Conservation (phyloP, 2,329 filamentous ascomycete genomes). For the Epichloe uncinata region DNA sequence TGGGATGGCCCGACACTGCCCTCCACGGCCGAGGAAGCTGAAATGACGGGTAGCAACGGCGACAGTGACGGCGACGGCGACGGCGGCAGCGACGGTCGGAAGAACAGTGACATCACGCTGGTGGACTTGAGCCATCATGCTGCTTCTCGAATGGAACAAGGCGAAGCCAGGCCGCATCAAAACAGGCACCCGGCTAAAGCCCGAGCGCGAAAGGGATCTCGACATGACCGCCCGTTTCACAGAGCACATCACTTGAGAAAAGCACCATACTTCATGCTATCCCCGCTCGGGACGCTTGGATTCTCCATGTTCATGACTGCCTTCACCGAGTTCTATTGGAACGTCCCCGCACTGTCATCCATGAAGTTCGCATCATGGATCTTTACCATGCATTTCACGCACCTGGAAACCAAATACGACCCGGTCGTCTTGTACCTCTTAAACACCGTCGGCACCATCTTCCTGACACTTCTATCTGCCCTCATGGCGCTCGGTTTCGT, state of each 20-base stretch:
- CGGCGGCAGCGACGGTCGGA: constrained; percentile 10
- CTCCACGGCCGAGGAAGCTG: constrained; percentile 3
- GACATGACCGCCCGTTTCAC: constrained; percentile 44
- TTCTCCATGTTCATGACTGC: constrained; percentile 35
- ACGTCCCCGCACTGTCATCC: constrained; percentile 31
- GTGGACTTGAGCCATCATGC: constrained; percentile 4
- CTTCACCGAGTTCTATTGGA: constrained; percentile 37
- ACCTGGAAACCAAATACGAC: constrained; percentile 14
- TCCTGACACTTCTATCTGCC: constrained; percentile 28
- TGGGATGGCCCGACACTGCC: constrained; percentile 10
- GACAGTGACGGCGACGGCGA: constrained; percentile 9
- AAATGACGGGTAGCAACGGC: constrained; percentile 4
- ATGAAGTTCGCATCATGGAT: constrained; percentile 31
- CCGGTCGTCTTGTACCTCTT: constrained; percentile 27
- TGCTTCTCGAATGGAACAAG: constrained; percentile 5
- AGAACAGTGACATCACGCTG: constrained; percentile 14
- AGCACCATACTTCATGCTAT: constrained; percentile 36
- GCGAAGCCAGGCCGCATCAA: neutral
- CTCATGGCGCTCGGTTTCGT: constrained; percentile 29
- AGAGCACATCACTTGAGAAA: constrained; percentile 17
- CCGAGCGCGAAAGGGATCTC: constrained; percentile 15
- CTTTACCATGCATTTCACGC: constrained; percentile 11
- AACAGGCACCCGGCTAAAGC: constrained; percentile 1
- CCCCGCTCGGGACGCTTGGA: constrained; percentile 31
- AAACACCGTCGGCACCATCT: constrained; percentile 25